Evolutionary conservation across 352 stramenopile genomes (phyloP), one percentile per base, ranked within the genome.

Genomic region (Elongisporangium undulatum): DNA sequence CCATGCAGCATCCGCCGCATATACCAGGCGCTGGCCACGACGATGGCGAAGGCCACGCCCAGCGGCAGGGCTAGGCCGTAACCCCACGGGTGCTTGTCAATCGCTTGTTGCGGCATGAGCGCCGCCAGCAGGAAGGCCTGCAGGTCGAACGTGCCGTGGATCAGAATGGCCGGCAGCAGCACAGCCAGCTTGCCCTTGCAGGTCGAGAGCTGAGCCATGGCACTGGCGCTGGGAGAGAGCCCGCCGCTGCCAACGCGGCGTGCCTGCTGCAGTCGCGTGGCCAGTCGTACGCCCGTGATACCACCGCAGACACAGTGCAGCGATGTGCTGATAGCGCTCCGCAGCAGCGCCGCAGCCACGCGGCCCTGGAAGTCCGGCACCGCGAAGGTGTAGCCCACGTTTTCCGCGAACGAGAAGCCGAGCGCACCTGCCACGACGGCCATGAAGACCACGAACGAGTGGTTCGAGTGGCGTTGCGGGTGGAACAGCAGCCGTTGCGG

Each of bases 331-430:
- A 83, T 58, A 12, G 71, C 45, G 1, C 58, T 69, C 1, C 80
- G 77, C 16, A 90, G 21, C 38, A 75, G 23, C 5, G 79, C 78
- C n/a, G 69, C 67, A 22, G 69, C 13, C 1, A 85, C 61, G 6
- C 74, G 67, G 16, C 79, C 66, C 12, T 53, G 56, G 51, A 75
- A 77, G 1, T 66, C 71, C 12, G 62, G 51, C 5, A 56, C 53
- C 4, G 64, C 48, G 21, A 90, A 82, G 1, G 76, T 74, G 58
- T 74, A 90, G 0, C 34, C 75, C 6, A 71, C 63, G 54, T 87
- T 92, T 59, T 92, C 83, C 51, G 78, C 71, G 15, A 82, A 65
- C 5, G 83, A 82, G 53, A 92, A 89, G 6, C 80, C 80, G 12
- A 90, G 56, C 12, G 80, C 61, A 1, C 70, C 79, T 2, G 74